Evolutionary conservation across 2,329 filamentous ascomycete genomes (phyloP), one percentile per base, ranked within the genome.

Genomic region (Sporothrix schenckii): DNA sequence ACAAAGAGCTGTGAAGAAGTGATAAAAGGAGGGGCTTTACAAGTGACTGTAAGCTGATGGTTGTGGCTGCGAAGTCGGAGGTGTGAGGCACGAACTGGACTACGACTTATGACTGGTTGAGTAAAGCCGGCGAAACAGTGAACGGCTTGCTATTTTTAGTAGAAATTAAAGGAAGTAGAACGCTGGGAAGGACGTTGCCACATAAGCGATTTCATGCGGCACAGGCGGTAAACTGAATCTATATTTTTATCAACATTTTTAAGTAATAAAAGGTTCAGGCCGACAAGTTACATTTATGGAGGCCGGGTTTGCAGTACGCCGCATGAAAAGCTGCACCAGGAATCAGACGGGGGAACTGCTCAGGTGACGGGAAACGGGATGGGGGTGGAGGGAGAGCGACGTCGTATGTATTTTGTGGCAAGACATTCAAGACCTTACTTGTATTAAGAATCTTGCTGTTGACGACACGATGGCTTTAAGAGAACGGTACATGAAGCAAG

Each of bases 51-150:
- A 41, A 11, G 19, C 54, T 58, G 54, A 30, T 44, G 39, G 11
- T 6, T 50, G 24, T 14, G 47, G 13, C 27, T 65, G 61, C 61
- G 61, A 50, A 50, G 61, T 44, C 61, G 61, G 61, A 63, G 58
- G 27, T 39, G 19, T 63, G 13, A 30, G n/a, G 14, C 41, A 65
- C 41, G 41, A 65, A 65, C 44, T 14, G 3, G 44, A 16, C 50
- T 50, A n/a, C 21, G 10, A 34, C 13, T 11, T 50, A 9, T n/a
- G 24, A 50, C 27, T 21, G 44, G 44, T 4, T 27, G 21, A 27
- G 21, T 21, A 14, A 16, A 16, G 24, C 3, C n/a, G n/a, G 47
- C 19, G 44, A 27, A 16, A 24, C 16, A 44, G 44, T 19, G 41
- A 47, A 47, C 4, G 39, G 58, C 58, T 19, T 44, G 19, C 30